Percentiles rank a stretch among this genome's conserved stretches.
Evolutionary conservation across 805 yeast genomes (phyloP).

Genomic region (Tetrapisispora pingtungensis): DNA sequence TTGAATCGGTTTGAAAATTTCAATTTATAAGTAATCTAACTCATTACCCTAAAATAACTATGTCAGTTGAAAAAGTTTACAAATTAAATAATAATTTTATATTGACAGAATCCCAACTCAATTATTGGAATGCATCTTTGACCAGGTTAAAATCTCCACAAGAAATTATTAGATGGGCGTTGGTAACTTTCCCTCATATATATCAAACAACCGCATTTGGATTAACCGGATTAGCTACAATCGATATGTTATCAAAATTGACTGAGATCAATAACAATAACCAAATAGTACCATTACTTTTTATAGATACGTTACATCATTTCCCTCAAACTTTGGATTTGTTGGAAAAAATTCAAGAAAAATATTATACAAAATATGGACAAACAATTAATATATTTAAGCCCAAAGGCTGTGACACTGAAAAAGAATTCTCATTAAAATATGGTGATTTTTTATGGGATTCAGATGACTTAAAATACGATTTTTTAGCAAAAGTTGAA

Average conservation of each 20-base stretch:
- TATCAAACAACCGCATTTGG: conserved; percentile 95
- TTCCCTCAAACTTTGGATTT: conserved; percentile 87
- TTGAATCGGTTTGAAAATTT: too few species aligned
- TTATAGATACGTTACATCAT: conserved; percentile 84
- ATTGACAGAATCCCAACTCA: conserved; percentile 45
- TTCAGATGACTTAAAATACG: conserved; percentile 68
- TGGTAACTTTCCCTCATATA: conserved; percentile 69
- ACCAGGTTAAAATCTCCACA: conserved; percentile 45
- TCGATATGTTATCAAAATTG: conserved; percentile 66
- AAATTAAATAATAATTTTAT: conserved; percentile 26
- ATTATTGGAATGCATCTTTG: conserved; percentile 55
- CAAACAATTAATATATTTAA: conserved; percentile 49
- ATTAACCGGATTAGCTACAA: conserved; percentile 77
- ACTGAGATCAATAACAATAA: conserved; percentile 10
- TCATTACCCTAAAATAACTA: too few species aligned
- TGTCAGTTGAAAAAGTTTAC: background rate
- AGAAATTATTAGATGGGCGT: conserved; percentile 73
- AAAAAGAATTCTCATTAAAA: conserved; percentile 49
- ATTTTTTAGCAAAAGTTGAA: conserved; percentile 82
- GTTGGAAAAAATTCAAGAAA: conserved; percentile 44
- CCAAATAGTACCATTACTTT: conserved; percentile 52
- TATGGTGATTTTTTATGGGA: conserved; percentile 83
- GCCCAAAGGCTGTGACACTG: conserved; percentile 50
- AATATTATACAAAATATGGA: conserved; percentile 34
- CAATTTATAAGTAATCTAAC: too few species aligned